phyloP scores from a whole-genome alignment of 192 early-diverging fungal species.

The Spinellus fusiger region DNA sequence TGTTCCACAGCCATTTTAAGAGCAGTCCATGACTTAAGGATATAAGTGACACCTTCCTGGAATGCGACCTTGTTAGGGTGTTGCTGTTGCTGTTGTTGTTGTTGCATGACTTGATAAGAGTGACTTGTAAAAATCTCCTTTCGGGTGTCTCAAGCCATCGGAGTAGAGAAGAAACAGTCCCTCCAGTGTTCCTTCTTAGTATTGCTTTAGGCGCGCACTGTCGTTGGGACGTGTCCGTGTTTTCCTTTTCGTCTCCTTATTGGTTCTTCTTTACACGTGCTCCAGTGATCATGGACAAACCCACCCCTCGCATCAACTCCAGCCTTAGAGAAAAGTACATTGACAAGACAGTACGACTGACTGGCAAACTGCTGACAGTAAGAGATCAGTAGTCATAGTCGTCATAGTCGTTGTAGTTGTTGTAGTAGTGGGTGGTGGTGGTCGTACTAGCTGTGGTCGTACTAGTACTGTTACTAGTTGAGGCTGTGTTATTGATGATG shows the following conservation, averaged over 20 bases:
- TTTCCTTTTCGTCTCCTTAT: neutral
- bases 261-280: neutral
- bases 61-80: slow-evolving; percentile 49
- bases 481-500: neutral
- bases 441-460: neutral
- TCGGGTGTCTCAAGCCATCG: too few relatives aligned
- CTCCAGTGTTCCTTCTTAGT: too few relatives aligned
- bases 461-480: neutral
- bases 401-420: neutral
- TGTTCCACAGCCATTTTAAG: slow-evolving; percentile 64
- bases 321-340: slow-evolving; percentile 19
- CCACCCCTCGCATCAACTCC: slow-evolving; percentile 30
- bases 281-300: slow-evolving; percentile 23
- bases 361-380: slow-evolving; percentile 25
- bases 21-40: slow-evolving; percentile 66
- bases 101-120: slow-evolving; percentile 3
- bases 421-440: neutral
- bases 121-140: too few relatives aligned
- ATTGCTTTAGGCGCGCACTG: too few relatives aligned
- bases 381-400: neutral
- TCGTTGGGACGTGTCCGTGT: too few relatives aligned
- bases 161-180: too few relatives aligned
- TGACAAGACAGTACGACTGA: slow-evolving; percentile 20
- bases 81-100: neutral
- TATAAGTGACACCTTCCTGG: slow-evolving; percentile 53